Base-by-base conservation (phyloP, 2,329 filamentous ascomycete genomes). In the Stemphylium vesicarium region DNA sequence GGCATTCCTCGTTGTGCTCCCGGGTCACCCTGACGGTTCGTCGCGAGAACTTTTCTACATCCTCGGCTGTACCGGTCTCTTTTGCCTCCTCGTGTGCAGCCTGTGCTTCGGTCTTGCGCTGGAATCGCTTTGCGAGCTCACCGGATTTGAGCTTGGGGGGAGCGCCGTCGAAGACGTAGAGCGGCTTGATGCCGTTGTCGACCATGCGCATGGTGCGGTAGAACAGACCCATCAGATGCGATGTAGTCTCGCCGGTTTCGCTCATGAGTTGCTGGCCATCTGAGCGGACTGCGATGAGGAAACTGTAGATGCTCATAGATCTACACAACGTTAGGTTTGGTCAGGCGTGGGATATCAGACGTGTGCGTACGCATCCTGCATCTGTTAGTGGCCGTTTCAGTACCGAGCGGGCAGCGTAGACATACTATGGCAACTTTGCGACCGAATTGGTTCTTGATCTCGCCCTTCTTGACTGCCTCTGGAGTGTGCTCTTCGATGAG, bases 231-330 rank as follows among this genome's bases (percentile, higher is more conserved):
- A 99, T 98, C 13, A 99, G 81, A 76, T 99, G 95, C 15, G 95
- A 99, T 0, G 95, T 99, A 2, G 95, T 99, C 77, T 98, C 92
- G 70, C 95, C 95, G 47, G 88, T 89, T 71, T 99, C 95, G 77
- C 89, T 96, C 84, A 88, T 98, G 68, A 99, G 88, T 78, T 97
- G 92, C 76, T 99, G 92, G 66, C 95, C 95, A 68, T 96, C 92
- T 69, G 93, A 97, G 66, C 95, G 92, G 50, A 99, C 95, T 44
- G 95, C 95, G 74, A 99, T 95, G 57, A 99, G 86, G 81, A 99
- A 99, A 78, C 91, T 96, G 84, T 99, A 99, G 71, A 99, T 93
- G 79, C 91, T 96, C 95, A 99, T 99, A 42, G 95, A 99, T 40
- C 88, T 91, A 68, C 55, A 45, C 22, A 29, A 12, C 18, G 44